Conservation (phyloP, 306 rosid genomes). For the Ceratonia siliqua region DNA sequence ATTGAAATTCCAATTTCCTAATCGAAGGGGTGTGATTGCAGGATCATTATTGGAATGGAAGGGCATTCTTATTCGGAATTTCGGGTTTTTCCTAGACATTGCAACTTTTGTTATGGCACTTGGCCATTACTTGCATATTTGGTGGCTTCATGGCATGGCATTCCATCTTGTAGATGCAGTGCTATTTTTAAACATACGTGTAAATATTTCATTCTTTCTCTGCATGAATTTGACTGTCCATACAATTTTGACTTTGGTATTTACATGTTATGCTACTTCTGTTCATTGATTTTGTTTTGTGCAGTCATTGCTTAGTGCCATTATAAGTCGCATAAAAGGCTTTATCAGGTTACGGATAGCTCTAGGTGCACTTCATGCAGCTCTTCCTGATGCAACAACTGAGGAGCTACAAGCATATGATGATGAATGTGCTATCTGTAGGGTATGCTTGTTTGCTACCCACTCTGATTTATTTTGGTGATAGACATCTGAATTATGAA, state of each 20-base stretch:
- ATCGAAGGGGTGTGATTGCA: constrained; percentile 46
- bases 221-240: constrained; percentile 6
- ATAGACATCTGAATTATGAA: constrained; percentile 34
- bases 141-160: constrained; percentile 99
- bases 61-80: constrained; percentile 78
- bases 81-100: constrained; percentile 86
- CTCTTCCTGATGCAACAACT: constrained; percentile 88
- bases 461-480: constrained; percentile 24
- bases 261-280: constrained; percentile 24
- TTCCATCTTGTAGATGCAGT: constrained; percentile 86
- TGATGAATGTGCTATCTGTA: constrained; percentile 95
- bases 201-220: constrained; percentile 42
- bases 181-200: constrained; percentile 89
- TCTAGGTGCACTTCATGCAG: constrained; percentile 90
- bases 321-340: constrained; percentile 73
- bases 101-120: constrained; percentile 94
- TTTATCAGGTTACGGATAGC: constrained; percentile 81
- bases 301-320: constrained; percentile 94
- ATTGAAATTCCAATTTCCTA: constrained; percentile 27
- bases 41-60: constrained; percentile 90
- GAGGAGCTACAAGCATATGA: constrained; percentile 83
- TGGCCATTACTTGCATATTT: constrained; percentile 88
- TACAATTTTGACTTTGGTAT: constrained; percentile 6
- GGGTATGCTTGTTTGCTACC: constrained; percentile 54
- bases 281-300: constrained; percentile 29